A percentile compares a stretch with the other conserved stretches of the same genome.
Evolutionary conservation across 495 filamentous ascomycete genomes (phyloP).

Genomic region (Collariella sp.): DNA sequence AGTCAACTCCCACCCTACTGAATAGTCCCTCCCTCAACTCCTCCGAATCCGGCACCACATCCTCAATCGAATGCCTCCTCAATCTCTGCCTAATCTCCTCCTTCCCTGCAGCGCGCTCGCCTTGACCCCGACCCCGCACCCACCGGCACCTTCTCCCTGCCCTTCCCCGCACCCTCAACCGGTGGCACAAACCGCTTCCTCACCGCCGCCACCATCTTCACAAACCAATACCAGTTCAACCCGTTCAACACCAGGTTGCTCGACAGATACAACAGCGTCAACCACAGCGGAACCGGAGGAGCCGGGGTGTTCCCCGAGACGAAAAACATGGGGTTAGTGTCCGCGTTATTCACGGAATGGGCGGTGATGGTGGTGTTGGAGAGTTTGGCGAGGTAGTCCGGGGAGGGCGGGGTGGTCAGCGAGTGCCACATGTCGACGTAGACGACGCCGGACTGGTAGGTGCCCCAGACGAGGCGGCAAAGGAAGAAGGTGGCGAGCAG

Average conservation of each 20-base stretch:
- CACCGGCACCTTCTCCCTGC: slow-evolving; percentile 1
- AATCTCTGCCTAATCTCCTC: slow-evolving; percentile 3
- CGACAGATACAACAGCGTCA: slow-evolving; percentile 64
- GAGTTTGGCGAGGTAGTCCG: slow-evolving; percentile 22
- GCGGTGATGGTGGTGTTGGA: slow-evolving; percentile 21
- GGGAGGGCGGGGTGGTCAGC: slow-evolving; percentile 33
- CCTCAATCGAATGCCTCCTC: slow-evolving; percentile 19
- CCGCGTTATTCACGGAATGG: no score
- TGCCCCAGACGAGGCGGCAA: slow-evolving; percentile 88
- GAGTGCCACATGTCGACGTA: slow-evolving; percentile 74
- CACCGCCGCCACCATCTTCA: slow-evolving; percentile 91
- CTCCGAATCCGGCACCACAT: slow-evolving; percentile 28
- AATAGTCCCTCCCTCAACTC: slow-evolving; percentile 28
- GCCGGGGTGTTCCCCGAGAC: slow-evolving; percentile 36
- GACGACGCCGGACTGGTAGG: slow-evolving; percentile 66
- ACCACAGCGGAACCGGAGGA: slow-evolving; percentile 64
- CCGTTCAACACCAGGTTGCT: slow-evolving; percentile 75
- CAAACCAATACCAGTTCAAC: slow-evolving; percentile 94
- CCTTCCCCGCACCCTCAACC: slow-evolving; percentile 24
- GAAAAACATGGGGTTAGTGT: slow-evolving; percentile 39
- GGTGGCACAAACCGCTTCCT: slow-evolving; percentile 77
- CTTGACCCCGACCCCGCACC: background rate
- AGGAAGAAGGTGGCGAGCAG: slow-evolving; percentile 70
- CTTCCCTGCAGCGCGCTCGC: slow-evolving; percentile 1
- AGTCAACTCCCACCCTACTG: slow-evolving; percentile 14